Base-by-base conservation (phyloP, 2,329 filamentous ascomycete genomes). In the Colletotrichum somersetense region DNA sequence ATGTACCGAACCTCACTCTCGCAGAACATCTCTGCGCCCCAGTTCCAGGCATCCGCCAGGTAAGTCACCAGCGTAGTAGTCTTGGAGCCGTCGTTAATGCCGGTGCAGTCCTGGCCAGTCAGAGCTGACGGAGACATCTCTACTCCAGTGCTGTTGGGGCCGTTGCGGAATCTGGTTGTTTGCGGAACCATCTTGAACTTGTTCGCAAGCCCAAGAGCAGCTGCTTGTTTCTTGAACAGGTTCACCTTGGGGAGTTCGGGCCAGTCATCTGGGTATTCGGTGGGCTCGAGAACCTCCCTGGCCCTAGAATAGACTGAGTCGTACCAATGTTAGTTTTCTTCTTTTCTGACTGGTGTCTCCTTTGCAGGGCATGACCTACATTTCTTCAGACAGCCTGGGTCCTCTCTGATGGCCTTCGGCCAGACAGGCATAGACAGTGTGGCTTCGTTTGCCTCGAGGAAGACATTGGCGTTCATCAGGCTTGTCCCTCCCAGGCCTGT, bases 21-120 rank as follows among this genome's bases (percentile, higher is more conserved):
- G 79, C 91, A 93, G 74, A 93, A 93, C 79, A 93, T 88, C 76
- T 93, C 90, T 16, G 91, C 89, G 11, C 91, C 91, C 89, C 90
- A 91, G 76, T 92, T 91, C 91, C 90, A 92, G 1, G 91, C 90
- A 78, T 93, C 91, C 10, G 89, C 85, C 10, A 93, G 81, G 75
- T 93, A 93, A 0, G 91, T 93, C 48, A 91, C 89, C 1, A 90
- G 82, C 0, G 89, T 91, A 14, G 88, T 91, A 23, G 86, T 91
- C 79, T 92, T 92, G 40, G 89, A 91, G 2, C 89, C 89, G 77
- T 93, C 91, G 75, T 93, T 92, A 70, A 91, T 75, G 1, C 91
- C 91, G 0, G 90, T 92, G 50, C 79, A 80, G 74, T 93, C 91
- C 78, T 91, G 89, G 1, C 91, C 91, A 0, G 88, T 89, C 30